Conservation (phyloP, 257 asterid species). For the Misopates orontium region DNA sequence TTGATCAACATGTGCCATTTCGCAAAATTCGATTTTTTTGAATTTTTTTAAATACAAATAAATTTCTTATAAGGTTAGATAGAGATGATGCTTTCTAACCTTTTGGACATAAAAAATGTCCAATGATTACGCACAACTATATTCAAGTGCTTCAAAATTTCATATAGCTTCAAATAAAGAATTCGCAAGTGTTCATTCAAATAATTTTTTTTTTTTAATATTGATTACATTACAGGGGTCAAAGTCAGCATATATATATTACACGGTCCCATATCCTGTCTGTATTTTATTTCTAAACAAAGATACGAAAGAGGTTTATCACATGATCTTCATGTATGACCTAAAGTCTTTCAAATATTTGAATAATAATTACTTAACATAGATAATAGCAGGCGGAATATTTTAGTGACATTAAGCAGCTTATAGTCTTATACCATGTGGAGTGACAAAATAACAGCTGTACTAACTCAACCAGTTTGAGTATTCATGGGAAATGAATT, state of each 20-base stretch:
- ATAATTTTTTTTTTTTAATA: neutral
- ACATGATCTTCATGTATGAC: conserved; percentile 14
- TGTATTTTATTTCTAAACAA: neutral
- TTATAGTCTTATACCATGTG: conserved; percentile 28
- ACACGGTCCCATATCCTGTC: neutral
- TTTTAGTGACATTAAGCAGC: neutral
- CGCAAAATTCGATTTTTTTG: too few relatives aligned
- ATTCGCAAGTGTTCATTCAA: neutral
- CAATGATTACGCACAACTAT: too few relatives aligned
- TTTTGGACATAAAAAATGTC: too few relatives aligned
- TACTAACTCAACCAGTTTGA: neutral
- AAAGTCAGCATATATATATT: neutral
- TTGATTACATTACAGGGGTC: neutral
- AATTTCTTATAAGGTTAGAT: too few relatives aligned
- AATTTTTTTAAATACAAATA: too few relatives aligned
- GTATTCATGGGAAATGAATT: too few relatives aligned
- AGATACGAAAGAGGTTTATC: neutral
- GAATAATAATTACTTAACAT: neutral
- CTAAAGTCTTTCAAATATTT: too few relatives aligned
- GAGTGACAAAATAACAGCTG: conserved; percentile 29
- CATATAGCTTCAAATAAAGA: too few relatives aligned
- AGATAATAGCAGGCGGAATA: neutral
- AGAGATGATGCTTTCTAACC: too few relatives aligned
- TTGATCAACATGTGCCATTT: conserved; percentile 30
- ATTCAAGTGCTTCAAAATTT: too few relatives aligned